Percentiles rank a stretch among this genome's conserved stretches.
phyloP scores from a whole-genome alignment of 2,329 filamentous ascomycete genomes.

The Colletotrichum somersetense region DNA sequence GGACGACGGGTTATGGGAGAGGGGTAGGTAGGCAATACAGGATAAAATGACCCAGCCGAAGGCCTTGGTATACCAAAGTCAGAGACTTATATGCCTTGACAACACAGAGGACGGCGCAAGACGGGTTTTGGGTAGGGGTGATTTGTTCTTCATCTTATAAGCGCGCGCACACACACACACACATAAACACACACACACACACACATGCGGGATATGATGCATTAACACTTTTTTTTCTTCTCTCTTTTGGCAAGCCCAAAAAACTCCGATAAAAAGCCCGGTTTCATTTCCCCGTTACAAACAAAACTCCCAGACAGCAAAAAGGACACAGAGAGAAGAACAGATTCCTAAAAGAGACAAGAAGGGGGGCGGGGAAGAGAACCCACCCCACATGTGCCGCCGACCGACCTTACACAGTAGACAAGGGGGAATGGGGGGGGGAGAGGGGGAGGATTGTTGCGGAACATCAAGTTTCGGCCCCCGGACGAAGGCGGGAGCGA shows the following conservation, averaged over 20 bases:
- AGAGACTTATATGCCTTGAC: too few species aligned
- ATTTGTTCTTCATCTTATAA: constrained; percentile 14
- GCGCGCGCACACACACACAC: constrained; percentile 6
- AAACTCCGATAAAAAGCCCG: constrained; percentile 22
- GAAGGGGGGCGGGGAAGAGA: constrained; percentile 1
- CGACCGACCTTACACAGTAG: constrained; percentile 20
- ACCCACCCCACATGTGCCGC: constrained; percentile 10
- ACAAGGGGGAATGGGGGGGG: not conserved
- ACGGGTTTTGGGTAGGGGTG: not conserved
- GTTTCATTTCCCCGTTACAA: constrained; percentile 27
- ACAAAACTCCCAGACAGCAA: constrained; percentile 29
- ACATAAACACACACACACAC: constrained; percentile 5
- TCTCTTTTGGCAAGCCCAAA: constrained; percentile 7
- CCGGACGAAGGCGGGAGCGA: not conserved
- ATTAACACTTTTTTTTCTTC: constrained; percentile 16
- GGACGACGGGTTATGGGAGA: too few species aligned
- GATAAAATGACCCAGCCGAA: too few species aligned
- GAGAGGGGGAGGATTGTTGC: too few species aligned
- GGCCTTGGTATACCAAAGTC: too few species aligned
- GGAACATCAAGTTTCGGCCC: not conserved
- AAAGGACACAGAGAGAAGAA: not conserved
- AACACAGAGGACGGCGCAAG: not conserved
- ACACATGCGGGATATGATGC: constrained; percentile 3
- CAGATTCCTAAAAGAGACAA: constrained; percentile 14
- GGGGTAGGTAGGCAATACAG: too few species aligned